Evolutionary conservation across 176 grass and related monocot species (phyloP), one percentile per base, ranked within the genome.

Genomic region (Coix lacrymajobi): DNA sequence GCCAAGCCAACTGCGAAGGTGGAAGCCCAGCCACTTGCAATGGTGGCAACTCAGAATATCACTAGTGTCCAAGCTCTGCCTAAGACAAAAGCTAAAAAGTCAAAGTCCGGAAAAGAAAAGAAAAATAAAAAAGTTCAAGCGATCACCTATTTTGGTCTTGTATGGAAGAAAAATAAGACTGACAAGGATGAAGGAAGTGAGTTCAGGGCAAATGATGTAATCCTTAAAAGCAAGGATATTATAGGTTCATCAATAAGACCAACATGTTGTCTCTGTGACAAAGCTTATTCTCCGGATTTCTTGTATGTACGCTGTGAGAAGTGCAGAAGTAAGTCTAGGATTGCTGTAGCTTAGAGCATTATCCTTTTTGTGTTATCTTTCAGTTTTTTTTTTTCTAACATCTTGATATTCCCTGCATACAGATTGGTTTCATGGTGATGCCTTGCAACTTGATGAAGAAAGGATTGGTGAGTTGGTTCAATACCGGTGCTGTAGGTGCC

Each of bases 351-450:
- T 76, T 77, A 64, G 46, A 87, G 14, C 44, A 66, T 38, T 62
- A 63, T 76, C 29, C 68, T 31, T 74, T 74, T 65, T 65, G 52
- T 79, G 58, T 78, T 48, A 78, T 76, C 64, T 71, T 81, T 68
- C 49, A 52, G 40, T 29, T 49, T 60, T 68, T 32, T 52, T 52
- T 20, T 1, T 0, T 6, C 37, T 79, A 82, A 69, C 65, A 41
- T 58, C 17, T 79, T 77, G 22, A 44, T 81, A 61, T 89, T 28
- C 34, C 73, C 69, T 71, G 58, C 20, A 39, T 81, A 78, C 91
- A 99, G 96, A 86, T 85, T 99, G 96, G 96, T 96, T 91, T 82
- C 96, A 99, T 93, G 93, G 83, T 46, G 96, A 96, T 81, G 91
- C 96, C 52, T 83, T 99, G 85, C 73, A 96, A 38, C 87, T 99